Percentiles rank a stretch among this genome's conserved stretches.
Evolutionary conservation across 23 red algal species (phyloP).

Genomic region (Pyropia haitanensis): DNA sequence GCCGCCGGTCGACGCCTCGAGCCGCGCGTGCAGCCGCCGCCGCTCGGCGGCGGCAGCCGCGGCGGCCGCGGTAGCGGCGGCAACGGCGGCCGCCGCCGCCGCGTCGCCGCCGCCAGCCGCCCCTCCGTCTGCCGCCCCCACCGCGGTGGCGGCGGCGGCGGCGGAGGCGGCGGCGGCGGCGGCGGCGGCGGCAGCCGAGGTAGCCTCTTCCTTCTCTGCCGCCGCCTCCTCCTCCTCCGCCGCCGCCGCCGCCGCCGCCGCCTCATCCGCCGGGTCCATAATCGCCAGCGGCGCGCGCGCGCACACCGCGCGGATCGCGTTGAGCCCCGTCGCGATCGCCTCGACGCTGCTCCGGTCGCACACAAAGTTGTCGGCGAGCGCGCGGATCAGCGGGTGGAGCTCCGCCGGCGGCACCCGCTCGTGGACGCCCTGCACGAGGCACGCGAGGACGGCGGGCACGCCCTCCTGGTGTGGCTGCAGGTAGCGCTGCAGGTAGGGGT

Average conservation of each 20-base stretch:
- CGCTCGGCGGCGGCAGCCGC: too few relatives aligned
- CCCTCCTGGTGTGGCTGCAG: conserved; percentile 75
- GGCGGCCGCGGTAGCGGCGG: too few relatives aligned
- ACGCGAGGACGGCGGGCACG: conserved; percentile 70
- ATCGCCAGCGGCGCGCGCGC: conserved; percentile 76
- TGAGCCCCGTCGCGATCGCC: conserved; percentile 75
- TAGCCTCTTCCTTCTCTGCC: conserved; percentile 34
- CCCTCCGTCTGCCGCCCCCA: too few relatives aligned
- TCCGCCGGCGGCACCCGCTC: conserved; percentile 69
- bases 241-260: conserved; percentile 21
- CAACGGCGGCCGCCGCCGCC: too few relatives aligned
- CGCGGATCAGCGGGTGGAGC: conserved; percentile 65
- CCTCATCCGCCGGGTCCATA: conserved; percentile 48
- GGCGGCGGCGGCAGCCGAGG: neutral
- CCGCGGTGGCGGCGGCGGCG: neutral
- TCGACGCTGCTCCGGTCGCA: conserved; percentile 58
- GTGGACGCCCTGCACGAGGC: conserved; percentile 65
- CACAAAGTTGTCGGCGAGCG: conserved; percentile 90
- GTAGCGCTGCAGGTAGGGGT: conserved; percentile 77
- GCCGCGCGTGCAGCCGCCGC: too few relatives aligned
- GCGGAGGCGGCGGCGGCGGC: too few relatives aligned
- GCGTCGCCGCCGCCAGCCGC: too few relatives aligned
- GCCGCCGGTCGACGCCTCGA: too few relatives aligned
- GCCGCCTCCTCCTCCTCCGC: conserved; percentile 37
- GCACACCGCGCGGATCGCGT: conserved; percentile 83